Conservation (phyloP, 306 rosid genomes). For the Prunus davidiana region DNA sequence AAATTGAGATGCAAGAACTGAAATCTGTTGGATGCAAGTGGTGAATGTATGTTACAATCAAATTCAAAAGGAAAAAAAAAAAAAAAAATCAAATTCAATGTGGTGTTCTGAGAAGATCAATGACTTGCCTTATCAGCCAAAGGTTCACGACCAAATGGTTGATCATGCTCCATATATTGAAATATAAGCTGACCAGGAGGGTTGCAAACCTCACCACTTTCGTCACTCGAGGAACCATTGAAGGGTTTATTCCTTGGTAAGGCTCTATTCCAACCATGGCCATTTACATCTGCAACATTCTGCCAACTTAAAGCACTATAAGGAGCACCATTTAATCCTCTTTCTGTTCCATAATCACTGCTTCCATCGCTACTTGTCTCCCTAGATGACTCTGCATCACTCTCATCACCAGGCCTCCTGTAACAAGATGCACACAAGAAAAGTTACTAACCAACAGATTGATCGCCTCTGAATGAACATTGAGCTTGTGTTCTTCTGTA, state of each 20-base stretch:
- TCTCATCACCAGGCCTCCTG: conserved; percentile 68
- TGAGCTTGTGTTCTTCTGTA: not conserved
- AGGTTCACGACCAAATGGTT: conserved; percentile 82
- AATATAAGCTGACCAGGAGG: conserved; percentile 66
- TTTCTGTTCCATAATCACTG: conserved; percentile 59
- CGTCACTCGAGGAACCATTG: conserved; percentile 67
- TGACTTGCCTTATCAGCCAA: conserved; percentile 77
- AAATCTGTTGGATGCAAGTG: conserved; percentile 49
- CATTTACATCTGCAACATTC: conserved; percentile 37
- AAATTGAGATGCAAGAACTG: conserved; percentile 65
- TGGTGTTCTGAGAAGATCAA: conserved; percentile 9
- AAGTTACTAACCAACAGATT: not conserved
- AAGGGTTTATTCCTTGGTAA: conserved; percentile 42
- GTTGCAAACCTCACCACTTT: conserved; percentile 55
- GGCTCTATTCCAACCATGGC: conserved; percentile 44
- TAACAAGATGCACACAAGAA: conserved; percentile 22
- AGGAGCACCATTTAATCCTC: conserved; percentile 36
- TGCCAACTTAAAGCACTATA: conserved; percentile 39
- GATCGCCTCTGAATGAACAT: not conserved
- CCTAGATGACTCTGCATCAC: conserved; percentile 81
- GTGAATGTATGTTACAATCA: conserved; percentile 24
- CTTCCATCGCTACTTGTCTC: conserved; percentile 83
- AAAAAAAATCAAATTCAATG: not conserved
- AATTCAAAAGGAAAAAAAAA: not conserved
- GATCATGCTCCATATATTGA: conserved; percentile 69